Evolutionary conservation across 331 rosid genomes (phyloP).

Genomic region (Dryas integrifolia): DNA sequence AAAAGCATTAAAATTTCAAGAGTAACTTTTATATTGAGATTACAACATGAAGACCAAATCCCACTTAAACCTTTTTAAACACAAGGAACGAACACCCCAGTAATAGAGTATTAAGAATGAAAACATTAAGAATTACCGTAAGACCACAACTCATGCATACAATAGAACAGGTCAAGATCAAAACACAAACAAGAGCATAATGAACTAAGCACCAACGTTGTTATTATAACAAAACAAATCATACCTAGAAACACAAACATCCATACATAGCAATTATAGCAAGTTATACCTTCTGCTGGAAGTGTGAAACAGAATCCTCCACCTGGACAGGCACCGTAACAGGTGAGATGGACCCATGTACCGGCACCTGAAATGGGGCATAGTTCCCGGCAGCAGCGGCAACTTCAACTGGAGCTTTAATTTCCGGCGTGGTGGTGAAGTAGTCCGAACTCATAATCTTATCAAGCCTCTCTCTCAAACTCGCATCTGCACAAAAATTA

Average conservation of each 20-base stretch:
- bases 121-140: neutral
- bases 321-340: slow-evolving; percentile 46
- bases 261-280: slow-evolving; percentile 6
- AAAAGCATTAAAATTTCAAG: neutral
- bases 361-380: slow-evolving; percentile 63
- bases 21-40: neutral
- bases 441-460: slow-evolving; percentile 87
- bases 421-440: slow-evolving; percentile 76
- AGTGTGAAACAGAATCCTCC: slow-evolving; percentile 47
- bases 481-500: slow-evolving; percentile 51
- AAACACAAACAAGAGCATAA: neutral
- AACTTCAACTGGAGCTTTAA: slow-evolving; percentile 76
- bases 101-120: too few species aligned
- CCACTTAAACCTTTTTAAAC: neutral
- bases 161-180: neutral
- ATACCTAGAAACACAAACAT: neutral
- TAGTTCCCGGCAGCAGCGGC: slow-evolving; percentile 73
- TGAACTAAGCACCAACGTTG: neutral
- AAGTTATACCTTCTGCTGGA: slow-evolving; percentile 57
- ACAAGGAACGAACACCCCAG: neutral
- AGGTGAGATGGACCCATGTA: slow-evolving; percentile 31
- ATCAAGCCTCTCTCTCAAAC: slow-evolving; percentile 70
- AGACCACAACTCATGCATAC: neutral
- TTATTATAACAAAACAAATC: neutral
- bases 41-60: neutral